Base-by-base conservation (phyloP, 352 stramenopile species). In the Stramenopiles sp. region DNA sequence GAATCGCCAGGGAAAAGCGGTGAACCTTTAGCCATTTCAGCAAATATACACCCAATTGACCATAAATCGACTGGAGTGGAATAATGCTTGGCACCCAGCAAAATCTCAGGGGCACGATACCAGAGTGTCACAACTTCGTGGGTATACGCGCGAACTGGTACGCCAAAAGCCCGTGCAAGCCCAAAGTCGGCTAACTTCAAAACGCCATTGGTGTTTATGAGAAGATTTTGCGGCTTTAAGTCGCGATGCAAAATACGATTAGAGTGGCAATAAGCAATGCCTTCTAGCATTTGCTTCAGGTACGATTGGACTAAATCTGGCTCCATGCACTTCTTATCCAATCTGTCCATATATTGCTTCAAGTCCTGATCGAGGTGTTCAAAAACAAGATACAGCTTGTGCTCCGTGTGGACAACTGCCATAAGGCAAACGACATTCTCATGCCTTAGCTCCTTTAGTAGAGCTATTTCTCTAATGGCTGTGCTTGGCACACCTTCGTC, bases 111-210 rank as follows among this genome's bases (percentile, higher is more conserved):
- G 0, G 96, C 94, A 33, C 96, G 92, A 85, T 99, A 99, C 96
- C 96, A 99, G 39, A 99, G 88, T 80, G 96, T 99, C n/a, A 99
- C 96, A 31, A 99, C 96, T 86, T 99, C 96, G 86, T 99, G 96
- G 4, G 97, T 99, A 85, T 98, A 99, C 87, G 90, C 96, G 84
- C 96, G 88, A 75, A 99, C 95, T 30, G 96, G 97, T 83, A 99
- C 99, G 32, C 95, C 96, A 89, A 99, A 99, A 22, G 96, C 96
- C 75, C 97, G 88, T 30, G 97, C 97, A n/a, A 99, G 88, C 27
- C 97, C 97, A 91, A 99, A 99, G 85, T 99, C 97, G 22, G 94
- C 97, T n/a, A 99, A 90, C 86, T 99, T 99, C 25, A 99, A 89
- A 80, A 98, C 92, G 44, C 95, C 94, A 83, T 98, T 93, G 7